Conservation (phyloP, 208 protist species). For the Leishmania amazonensis region DNA sequence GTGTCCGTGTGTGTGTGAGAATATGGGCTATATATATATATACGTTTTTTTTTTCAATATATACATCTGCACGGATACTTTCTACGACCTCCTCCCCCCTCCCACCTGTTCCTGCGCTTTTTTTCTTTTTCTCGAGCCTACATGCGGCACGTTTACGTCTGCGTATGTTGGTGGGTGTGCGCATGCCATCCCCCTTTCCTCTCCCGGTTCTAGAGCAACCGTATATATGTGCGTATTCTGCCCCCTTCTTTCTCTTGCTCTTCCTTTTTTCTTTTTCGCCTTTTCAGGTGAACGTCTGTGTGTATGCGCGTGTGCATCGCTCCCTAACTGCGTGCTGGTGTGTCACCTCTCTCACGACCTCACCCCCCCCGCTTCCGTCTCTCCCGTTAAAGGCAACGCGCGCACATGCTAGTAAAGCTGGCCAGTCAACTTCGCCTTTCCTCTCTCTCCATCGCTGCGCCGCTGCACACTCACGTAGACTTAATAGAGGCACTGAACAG, state of each 20-base stretch:
- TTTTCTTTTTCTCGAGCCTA: neutral
- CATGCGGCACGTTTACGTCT: neutral
- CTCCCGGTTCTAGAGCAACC: too few species aligned
- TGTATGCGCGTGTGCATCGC: neutral
- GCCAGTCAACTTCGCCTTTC: neutral
- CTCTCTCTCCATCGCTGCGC: neutral
- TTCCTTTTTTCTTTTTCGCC: too few species aligned
- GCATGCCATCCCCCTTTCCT: too few species aligned
- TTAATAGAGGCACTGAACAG: neutral
- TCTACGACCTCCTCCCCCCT: neutral
- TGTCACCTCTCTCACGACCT: neutral
- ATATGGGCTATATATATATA: neutral
- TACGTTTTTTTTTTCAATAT: neutral
- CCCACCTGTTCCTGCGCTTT: neutral
- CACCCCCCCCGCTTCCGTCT: neutral
- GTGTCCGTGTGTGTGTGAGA: too few species aligned
- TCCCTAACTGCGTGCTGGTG: neutral
- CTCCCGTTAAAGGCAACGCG: neutral
- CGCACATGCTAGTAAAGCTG: neutral
- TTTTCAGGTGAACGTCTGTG: too few species aligned
- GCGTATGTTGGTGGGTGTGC: neutral
- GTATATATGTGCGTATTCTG: too few species aligned
- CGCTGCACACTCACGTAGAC: neutral
- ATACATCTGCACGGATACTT: neutral
- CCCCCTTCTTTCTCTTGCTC: too few species aligned